Conservation (phyloP, 2,329 filamentous ascomycete genomes). For the Phialocephala sp. region DNA sequence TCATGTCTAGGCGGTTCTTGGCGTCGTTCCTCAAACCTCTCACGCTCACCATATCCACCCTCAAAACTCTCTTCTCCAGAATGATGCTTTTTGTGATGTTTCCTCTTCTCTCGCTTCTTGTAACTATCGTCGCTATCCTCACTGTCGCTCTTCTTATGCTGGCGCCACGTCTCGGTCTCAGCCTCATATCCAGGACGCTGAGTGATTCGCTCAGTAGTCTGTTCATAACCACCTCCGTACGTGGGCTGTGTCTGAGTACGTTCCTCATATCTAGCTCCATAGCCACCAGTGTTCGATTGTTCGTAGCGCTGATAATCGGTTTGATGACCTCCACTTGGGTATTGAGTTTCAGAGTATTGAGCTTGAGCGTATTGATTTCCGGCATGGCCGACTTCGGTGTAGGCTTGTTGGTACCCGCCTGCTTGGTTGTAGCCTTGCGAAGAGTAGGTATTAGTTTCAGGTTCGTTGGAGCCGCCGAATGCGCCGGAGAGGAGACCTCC, state of each 20-base stretch:
- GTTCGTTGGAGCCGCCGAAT: constrained; percentile 50
- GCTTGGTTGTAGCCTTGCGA: constrained; percentile 61
- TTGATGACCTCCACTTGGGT: constrained; percentile 60
- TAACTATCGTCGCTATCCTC: constrained; percentile 37
- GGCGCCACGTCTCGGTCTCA: constrained; percentile 36
- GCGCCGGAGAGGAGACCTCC: constrained; percentile 68
- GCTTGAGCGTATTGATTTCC: constrained; percentile 40
- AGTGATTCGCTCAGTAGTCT: constrained; percentile 60
- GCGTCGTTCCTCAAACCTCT: too few species aligned
- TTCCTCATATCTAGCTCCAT: constrained; percentile 64
- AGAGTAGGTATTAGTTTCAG: constrained; percentile 56
- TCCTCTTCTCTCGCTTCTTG: constrained; percentile 36
- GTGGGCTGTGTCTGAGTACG: constrained; percentile 58
- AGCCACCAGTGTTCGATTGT: constrained; percentile 44
- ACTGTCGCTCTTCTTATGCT: constrained; percentile 39
- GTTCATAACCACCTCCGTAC: constrained; percentile 61
- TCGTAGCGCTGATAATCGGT: constrained; percentile 68
- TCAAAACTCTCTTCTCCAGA: constrained; percentile 21
- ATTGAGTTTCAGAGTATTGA: constrained; percentile 57
- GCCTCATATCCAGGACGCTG: constrained; percentile 45
- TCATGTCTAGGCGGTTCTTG: constrained; percentile 17
- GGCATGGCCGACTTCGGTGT: constrained; percentile 65
- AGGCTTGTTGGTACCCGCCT: constrained; percentile 64
- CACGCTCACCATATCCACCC: background rate
- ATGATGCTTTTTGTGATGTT: constrained; percentile 36